Percentiles rank a stretch among this genome's conserved stretches.
Conservation (phyloP, 2,329 filamentous ascomycete species). For the Aschersonia sp. region DNA sequence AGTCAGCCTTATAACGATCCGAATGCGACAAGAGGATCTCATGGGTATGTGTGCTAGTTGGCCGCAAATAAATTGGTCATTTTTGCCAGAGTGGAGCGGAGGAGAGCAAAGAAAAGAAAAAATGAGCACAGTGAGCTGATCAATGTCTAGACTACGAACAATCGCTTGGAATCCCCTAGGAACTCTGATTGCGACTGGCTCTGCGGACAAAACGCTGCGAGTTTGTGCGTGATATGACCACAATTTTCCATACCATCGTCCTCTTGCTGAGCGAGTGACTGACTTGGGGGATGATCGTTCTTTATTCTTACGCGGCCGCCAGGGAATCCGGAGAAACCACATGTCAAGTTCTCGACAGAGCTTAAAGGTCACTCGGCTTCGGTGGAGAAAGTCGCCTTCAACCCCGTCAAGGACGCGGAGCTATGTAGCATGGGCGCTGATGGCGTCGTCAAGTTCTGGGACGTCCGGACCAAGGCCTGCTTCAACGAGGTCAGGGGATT, state of each 20-base stretch:
- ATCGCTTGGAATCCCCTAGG: slow-evolving; percentile 86
- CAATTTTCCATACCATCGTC: neutral
- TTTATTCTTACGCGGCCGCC: neutral
- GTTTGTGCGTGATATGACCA: slow-evolving; percentile 21
- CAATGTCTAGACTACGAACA: slow-evolving; percentile 38
- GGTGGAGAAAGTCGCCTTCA: slow-evolving; percentile 67
- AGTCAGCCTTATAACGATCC: slow-evolving; percentile 59
- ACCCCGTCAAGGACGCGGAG: slow-evolving; percentile 63
- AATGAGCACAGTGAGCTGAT: neutral
- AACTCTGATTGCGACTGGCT: slow-evolving; percentile 70
- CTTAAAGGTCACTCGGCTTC: slow-evolving; percentile 51
- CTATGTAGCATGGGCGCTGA: slow-evolving; percentile 62
- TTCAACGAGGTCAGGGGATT: slow-evolving; percentile 54
- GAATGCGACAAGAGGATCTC: slow-evolving; percentile 34
- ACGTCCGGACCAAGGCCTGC: slow-evolving; percentile 58
- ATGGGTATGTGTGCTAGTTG: slow-evolving; percentile 33
- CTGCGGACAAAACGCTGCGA: slow-evolving; percentile 53
- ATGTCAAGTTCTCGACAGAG: slow-evolving; percentile 62
- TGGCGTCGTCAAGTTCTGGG: slow-evolving; percentile 67
- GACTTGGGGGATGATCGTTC: neutral
- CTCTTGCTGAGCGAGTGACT: no score
- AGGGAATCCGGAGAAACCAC: slow-evolving; percentile 65
- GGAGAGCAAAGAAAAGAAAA: neutral
- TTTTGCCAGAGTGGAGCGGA: neutral
- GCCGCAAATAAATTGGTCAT: neutral